Base-by-base conservation (phyloP, 129 eudicot species). In the Helichrysum umbraculigerum region DNA sequence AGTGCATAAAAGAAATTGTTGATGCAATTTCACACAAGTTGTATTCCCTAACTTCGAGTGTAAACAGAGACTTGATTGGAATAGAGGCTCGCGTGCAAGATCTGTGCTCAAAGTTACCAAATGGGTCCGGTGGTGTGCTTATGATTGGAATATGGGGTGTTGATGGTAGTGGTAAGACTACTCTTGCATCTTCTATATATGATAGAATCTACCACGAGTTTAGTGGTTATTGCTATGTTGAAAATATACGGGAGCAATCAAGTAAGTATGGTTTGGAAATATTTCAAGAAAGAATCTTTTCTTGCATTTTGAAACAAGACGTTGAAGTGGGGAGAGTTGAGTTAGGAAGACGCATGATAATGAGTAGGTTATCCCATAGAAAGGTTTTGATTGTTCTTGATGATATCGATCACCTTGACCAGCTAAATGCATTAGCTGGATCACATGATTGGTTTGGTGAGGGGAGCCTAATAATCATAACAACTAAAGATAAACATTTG, bases 91-190 rank as follows among this genome's bases (percentile, higher is more conserved):
- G 82, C 30, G 6, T 50, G 21, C 63, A 62, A 71, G n/a, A 71
- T 29, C 21, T 78, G 37, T 17, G 21, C n/a, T 39, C 51, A 25
- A 28, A 22, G 57, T 21, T 78, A 17, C 15, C 16, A 4, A 20
- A 28, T 4, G 77, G 25, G 17, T 12, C 39, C 2, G 16, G 28
- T 61, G 83, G 70, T 33, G 35, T 64, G 15, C 19, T 20, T 4
- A 71, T 72, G 33, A 25, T 79, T 29, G 78, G 83, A 16, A 79
- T 72, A 62, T 72, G 83, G 78, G 83, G 83, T 15, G 14, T 72
- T 25, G 78, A 73, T 2, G 78, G 78, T 3, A 29, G 70, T 22
- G 83, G 83, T 9, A 79, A 79, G 76, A 71, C 83, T 30, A 63
- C 83, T 63, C 59, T 79, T 72, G 83, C 78, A 1, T 16, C 73